Evolutionary conservation across 768 basidiomycete genomes (phyloP), one percentile per base, ranked within the genome.

Genomic region (Calocybe gangraenosa): DNA sequence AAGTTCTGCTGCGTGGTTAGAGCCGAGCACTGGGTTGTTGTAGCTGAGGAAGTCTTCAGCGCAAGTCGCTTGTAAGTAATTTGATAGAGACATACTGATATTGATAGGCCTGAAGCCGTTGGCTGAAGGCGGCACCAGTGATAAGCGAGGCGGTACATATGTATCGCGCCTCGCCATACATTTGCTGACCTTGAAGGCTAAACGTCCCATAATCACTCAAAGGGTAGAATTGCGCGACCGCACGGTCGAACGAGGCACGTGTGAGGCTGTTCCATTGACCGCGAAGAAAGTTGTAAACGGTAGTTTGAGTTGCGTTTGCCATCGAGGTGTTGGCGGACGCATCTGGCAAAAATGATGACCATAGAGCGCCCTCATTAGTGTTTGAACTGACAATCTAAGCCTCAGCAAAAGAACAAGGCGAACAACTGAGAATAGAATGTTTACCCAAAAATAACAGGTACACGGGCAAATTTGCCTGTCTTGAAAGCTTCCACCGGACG

Each of bases 121-220:
- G 14, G 36, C 44, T n/a, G 44, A 46, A 45, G 7, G 40, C 57
- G 38, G 59, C 57, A 8, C 61, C 63, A 0, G 65, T 52, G 37
- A 73, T 63, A 57, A 71, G 52, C 10, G 53, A 52, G 11, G 70
- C 68, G 7, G 65, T 65, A 47, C 71, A 73, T n/a, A 73, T 70
- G 40, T 69, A 72, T 39, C 71, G 52, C 42, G 61, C 61, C 44
- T 73, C 71, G 21, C 71, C 71, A 47, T 72, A 73, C 67, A 73
- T 72, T 48, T 70, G 68, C 39, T 70, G 68, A 7, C 63, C 69
- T 47, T 71, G 69, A 7, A 67, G 56, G 42, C 67, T 66, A 25
- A 69, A 61, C 6, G 65, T 67, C 9, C 49, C 55, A 25, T 57
- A 73, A 33, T 60, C 58, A 4, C 49, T 42, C 17, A 70, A 47